phyloP scores from a whole-genome alignment of 805 yeast species.

The Saturnispora serradocipensis region DNA sequence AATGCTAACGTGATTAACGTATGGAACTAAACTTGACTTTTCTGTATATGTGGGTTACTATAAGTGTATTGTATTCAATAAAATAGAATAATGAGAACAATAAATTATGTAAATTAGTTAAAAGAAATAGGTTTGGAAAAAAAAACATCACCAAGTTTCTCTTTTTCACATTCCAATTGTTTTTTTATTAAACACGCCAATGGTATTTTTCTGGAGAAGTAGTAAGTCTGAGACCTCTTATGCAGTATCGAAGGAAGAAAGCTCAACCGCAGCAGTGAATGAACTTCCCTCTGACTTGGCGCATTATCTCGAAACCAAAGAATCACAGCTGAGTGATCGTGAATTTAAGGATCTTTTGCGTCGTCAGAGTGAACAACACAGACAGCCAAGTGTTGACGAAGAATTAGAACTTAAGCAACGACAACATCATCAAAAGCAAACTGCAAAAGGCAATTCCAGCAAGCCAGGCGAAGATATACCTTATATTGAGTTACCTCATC shows the following conservation, averaged over 20 bases:
- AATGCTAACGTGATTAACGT: neutral
- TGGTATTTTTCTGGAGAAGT: slow-evolving; percentile 15
- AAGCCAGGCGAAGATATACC: neutral
- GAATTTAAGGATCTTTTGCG: slow-evolving; percentile 23
- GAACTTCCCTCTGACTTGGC: slow-evolving; percentile 21
- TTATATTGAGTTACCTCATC: slow-evolving; percentile 2
- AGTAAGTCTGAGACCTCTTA: neutral
- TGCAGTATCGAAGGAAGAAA: neutral
- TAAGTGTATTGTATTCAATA: neutral
- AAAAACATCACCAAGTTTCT: neutral
- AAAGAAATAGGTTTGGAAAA: neutral
- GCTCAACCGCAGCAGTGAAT: neutral
- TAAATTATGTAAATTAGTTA: neutral
- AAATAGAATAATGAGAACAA: neutral
- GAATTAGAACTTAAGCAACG: slow-evolving; percentile 1
- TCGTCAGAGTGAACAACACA: slow-evolving; percentile 8
- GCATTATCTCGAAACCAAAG: slow-evolving; percentile 19
- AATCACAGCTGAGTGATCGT: slow-evolving; percentile 23
- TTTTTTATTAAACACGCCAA: neutral
- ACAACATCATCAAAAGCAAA: slow-evolving; percentile 1
- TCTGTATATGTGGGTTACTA: neutral
- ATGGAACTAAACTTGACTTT: neutral
- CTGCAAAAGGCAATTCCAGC: neutral
- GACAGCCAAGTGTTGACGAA: slow-evolving; percentile 6
- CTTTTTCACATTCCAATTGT: neutral